phyloP scores from a whole-genome alignment of 768 basidiomycete genomes.

The Rhizopogon vinicolor region DNA sequence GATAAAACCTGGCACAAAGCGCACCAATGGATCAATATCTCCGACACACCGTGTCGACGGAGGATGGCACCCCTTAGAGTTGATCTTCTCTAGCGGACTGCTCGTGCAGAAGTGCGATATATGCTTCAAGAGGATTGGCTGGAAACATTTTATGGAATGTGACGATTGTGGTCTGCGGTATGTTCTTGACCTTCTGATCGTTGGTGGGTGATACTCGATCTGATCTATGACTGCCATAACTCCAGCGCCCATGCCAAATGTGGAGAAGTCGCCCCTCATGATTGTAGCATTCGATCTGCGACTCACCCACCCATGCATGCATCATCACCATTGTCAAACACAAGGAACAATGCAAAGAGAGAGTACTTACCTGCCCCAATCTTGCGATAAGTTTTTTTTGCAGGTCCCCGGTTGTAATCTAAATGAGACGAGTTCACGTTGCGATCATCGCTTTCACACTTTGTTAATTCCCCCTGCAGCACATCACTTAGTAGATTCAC shows the following conservation, averaged over 20 bases:
- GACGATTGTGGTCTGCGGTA: constrained; percentile 84
- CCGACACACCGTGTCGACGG: constrained; percentile 26
- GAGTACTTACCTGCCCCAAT: constrained; percentile 17
- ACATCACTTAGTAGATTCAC: not conserved
- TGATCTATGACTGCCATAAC: constrained; percentile 7
- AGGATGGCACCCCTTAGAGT: constrained; percentile 73
- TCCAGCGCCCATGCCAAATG: constrained; percentile 81
- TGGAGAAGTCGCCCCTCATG: constrained; percentile 74
- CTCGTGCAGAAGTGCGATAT: constrained; percentile 77
- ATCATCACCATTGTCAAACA: constrained; percentile 22
- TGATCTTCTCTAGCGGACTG: constrained; percentile 72
- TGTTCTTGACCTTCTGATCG: constrained; percentile 15
- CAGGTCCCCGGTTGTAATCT: not conserved
- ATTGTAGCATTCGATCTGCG: constrained; percentile 48
- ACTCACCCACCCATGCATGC: constrained; percentile 18
- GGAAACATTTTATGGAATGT: constrained; percentile 83
- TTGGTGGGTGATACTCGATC: constrained; percentile 2
- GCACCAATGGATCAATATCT: constrained; percentile 29
- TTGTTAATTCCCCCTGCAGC: not conserved
- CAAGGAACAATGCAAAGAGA: constrained; percentile 23
- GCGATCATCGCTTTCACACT: not conserved
- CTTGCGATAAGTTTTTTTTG: constrained; percentile 19
- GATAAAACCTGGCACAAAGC: constrained; percentile 72
- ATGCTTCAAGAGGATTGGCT: constrained; percentile 77
- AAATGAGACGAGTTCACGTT: not conserved